Base-by-base conservation (phyloP, 2,329 filamentous ascomycete genomes). In the Rasamsonia emersonii region DNA sequence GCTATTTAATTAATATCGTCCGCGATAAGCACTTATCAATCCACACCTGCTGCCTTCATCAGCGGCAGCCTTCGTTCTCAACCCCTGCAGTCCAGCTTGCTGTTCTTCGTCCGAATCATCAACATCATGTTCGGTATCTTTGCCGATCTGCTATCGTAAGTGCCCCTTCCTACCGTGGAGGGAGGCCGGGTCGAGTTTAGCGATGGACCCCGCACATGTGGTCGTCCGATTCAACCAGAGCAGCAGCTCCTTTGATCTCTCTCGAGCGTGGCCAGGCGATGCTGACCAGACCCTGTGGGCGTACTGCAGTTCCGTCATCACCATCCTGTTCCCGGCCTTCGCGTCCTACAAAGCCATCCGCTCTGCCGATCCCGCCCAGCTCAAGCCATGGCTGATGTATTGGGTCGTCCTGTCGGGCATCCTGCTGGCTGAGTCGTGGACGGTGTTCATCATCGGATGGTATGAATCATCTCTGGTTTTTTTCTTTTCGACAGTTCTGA, bases 381-480 rank as follows among this genome's bases (percentile, higher is more conserved):
- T 95, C 38, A 85, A 85, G 42, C 89, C 89, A 79, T 98, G 91
- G 91, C 75, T 96, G 45, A 96, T 96, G 82, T 98, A 96, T 73
- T 98, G 89, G 82, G 86, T 94, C 39, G 86, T 94, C 15, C 75
- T 95, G 43, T 83, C 84, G 39, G 80, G 84, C 56, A 76, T 79
- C 48, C 70, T 88, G 35, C 74, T 91, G 40, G 75, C 79, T 60
- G 91, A 96, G 65, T 88, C 82, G 28, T 93, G 86, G 75, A 78
- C 82, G 35, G 77, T 80, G 49, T 94, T 89, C 64, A 79, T 96
- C 51, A 73, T 96, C 28, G 73, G 73, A 56, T 96, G 86, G 81
- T 79, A 62, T 32, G 64, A 36, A 18, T 13, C 17, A 10, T 36
- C 13, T 2, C 15, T 23, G 4, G 10, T 24, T 11, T 14, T 17